phyloP scores from a whole-genome alignment of 805 yeast genomes.

The Isabelozyma gotoi region DNA sequence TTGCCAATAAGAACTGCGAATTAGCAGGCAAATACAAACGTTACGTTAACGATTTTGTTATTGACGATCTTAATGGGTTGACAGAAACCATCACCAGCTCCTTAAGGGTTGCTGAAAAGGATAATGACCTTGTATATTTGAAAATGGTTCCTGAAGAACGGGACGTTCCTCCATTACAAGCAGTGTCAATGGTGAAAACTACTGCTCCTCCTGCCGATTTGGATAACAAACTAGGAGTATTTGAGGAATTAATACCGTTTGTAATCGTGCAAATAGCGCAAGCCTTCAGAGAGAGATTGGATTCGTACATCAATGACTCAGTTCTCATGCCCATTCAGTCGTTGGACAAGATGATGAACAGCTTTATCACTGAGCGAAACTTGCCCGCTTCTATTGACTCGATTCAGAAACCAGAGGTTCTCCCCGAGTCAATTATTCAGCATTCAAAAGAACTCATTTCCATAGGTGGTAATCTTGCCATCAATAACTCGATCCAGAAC shows the following conservation, averaged over 20 bases:
- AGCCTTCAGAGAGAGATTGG: slow-evolving; percentile 67
- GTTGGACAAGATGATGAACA: slow-evolving; percentile 44
- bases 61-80: slow-evolving; percentile 56
- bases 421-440: slow-evolving; percentile 58
- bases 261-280: slow-evolving; percentile 62
- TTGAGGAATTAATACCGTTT: slow-evolving; percentile 66
- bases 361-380: slow-evolving; percentile 46
- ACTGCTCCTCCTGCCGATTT: slow-evolving; percentile 30
- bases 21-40: slow-evolving; percentile 40
- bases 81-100: slow-evolving; percentile 41
- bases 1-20: slow-evolving; percentile 38
- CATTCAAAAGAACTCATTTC: slow-evolving; percentile 54
- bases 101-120: slow-evolving; percentile 61
- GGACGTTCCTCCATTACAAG: slow-evolving; percentile 41
- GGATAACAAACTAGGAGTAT: slow-evolving; percentile 33
- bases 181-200: slow-evolving; percentile 58
- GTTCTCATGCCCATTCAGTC: slow-evolving; percentile 47
- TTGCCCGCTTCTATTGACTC: slow-evolving; percentile 66
- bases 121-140: slow-evolving; percentile 77
- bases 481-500: slow-evolving; percentile 46
- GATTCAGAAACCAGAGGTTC: slow-evolving; percentile 51
- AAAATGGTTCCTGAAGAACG: slow-evolving; percentile 55
- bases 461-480: slow-evolving; percentile 49
- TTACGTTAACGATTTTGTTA: slow-evolving; percentile 42
- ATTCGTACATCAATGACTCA: slow-evolving; percentile 48